These are phyloP conservation scores for Pecoramyces ruminantium DNA, from an alignment of 192 early-diverging fungal species.

Conservation along the genomic window DNA sequence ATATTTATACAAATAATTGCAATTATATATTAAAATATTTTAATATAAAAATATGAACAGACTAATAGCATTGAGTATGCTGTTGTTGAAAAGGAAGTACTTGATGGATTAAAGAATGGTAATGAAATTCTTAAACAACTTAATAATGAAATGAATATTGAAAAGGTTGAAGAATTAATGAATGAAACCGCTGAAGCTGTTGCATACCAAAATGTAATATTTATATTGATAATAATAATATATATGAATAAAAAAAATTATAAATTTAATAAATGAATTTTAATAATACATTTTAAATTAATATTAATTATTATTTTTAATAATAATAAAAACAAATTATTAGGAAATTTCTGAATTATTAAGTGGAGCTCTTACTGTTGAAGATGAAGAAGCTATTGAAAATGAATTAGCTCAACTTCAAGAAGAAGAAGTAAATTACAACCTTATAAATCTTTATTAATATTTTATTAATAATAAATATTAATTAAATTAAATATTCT, in stretches of 20 bases:
- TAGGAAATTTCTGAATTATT: slow-evolving; percentile 72
- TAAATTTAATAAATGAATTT: no score
- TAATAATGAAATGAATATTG: slow-evolving; percentile 70
- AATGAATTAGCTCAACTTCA: slow-evolving; percentile 58
- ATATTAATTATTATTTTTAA: background rate
- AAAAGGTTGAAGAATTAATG: slow-evolving; percentile 84
- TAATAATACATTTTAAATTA: no score
- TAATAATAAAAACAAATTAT: background rate
- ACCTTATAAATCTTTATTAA: no score
- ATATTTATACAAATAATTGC: no score
- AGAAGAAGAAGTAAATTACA: slow-evolving; percentile 20
- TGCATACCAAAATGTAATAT: slow-evolving; percentile 72
- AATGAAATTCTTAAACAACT: slow-evolving; percentile 71
- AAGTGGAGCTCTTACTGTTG: slow-evolving; percentile 47
- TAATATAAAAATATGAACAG: no score
- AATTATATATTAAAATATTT: no score
- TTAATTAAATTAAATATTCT: no score
- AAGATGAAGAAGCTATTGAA: slow-evolving; percentile 76
- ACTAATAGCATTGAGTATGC: slow-evolving; percentile 78
- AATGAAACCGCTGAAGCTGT: slow-evolving; percentile 93
- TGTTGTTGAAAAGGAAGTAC: slow-evolving; percentile 75
- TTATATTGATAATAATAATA: no score
- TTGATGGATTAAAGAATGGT: slow-evolving; percentile 67
- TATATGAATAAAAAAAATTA: no score
- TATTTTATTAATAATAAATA: no score